Percentiles rank a stretch among this genome's conserved stretches.
phyloP scores from a whole-genome alignment of 768 basidiomycete genomes.

The Polyporus arcularius region DNA sequence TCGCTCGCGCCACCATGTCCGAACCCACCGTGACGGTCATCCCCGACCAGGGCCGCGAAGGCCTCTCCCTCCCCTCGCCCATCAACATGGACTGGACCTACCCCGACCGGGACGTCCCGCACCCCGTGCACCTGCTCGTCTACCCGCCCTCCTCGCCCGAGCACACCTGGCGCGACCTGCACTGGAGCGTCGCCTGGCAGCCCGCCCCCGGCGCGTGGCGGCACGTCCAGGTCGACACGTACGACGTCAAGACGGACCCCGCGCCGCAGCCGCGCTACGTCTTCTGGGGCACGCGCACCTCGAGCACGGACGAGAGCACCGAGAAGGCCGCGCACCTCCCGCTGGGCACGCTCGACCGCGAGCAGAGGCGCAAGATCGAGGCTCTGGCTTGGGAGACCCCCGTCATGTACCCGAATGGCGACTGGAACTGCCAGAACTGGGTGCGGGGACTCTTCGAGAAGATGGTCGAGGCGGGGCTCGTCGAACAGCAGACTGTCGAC shows the following conservation, averaged over 20 bases:
- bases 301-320: not conserved
- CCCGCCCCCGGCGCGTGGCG: not conserved
- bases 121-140: not conserved
- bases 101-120: not conserved
- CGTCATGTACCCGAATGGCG: not conserved
- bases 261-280: slow-evolving; percentile 1
- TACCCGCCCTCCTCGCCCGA: not conserved
- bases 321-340: not conserved
- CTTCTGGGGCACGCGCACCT: not conserved
- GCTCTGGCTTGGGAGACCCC: not conserved
- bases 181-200: not conserved
- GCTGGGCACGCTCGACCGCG: not conserved
- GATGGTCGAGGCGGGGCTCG: not conserved
- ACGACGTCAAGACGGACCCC: not conserved
- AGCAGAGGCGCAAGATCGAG: not conserved
- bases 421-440: not conserved
- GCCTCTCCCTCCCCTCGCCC: not conserved
- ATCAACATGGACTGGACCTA: not conserved
- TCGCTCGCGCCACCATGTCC: not conserved
- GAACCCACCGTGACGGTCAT: not conserved
- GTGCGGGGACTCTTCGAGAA: not conserved
- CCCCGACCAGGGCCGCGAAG: not conserved
- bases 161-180: not conserved
- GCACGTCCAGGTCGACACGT: not conserved
- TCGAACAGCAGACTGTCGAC: not conserved